These are phyloP conservation scores for Acmispon strigosus DNA, from an alignment of 306 rosid genomes.

Conservation along the genomic window DNA sequence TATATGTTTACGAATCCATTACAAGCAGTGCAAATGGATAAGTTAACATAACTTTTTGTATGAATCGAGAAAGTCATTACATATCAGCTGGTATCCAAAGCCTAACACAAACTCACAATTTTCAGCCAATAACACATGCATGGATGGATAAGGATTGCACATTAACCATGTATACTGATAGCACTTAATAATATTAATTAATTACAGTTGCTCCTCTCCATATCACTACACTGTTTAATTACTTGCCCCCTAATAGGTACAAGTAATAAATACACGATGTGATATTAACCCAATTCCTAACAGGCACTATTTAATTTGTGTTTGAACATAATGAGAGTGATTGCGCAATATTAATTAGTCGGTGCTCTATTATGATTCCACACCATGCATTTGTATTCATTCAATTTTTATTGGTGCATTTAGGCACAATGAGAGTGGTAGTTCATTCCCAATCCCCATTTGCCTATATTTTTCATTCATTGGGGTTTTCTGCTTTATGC, in stretches of 20 bases:
- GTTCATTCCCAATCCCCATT: background rate
- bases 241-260: background rate
- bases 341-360: background rate
- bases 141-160: too few relatives aligned
- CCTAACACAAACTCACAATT: too few relatives aligned
- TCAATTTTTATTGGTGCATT: too few relatives aligned
- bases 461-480: background rate
- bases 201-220: background rate
- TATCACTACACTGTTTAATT: background rate
- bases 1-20: too few relatives aligned
- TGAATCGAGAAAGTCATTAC: too few relatives aligned
- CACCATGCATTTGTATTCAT: too few relatives aligned
- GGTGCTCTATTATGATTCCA: background rate
- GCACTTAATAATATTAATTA: background rate
- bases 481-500: too few relatives aligned
- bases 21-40: too few relatives aligned
- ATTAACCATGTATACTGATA: background rate
- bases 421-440: background rate
- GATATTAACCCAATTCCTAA: constrained; percentile 1
- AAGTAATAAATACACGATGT: constrained; percentile 15
- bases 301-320: background rate
- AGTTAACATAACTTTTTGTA: too few relatives aligned
- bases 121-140: background rate
- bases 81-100: too few relatives aligned
- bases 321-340: background rate